Base-by-base conservation (phyloP, 2,329 filamentous ascomycete species). In the Diaporthe sp. region DNA sequence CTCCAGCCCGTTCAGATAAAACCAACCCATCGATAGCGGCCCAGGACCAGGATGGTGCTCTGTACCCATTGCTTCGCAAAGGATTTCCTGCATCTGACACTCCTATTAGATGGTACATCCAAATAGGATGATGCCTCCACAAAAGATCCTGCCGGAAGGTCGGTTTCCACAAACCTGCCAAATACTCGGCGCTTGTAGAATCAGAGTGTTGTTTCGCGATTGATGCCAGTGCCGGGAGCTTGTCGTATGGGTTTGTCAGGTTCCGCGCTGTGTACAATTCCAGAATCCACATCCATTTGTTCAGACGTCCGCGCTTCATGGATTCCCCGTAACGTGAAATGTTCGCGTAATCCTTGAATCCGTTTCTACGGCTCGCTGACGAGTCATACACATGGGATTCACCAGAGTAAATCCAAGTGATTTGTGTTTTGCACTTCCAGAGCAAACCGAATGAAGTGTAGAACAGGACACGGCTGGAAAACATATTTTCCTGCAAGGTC, bases 241-340 rank as follows among this genome's bases (percentile, higher is more conserved):
- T 64, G 40, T 64, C 40, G 9, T 47, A 13, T n/a, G 25, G 60
- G 19, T 64, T 64, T 45, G 40, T 64, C 25, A 64, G 60, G 40
- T 64, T 45, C 25, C 40, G 60, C 12, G 60, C 10, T 4, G 40
- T 47, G 60, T 64, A 47, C 15, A 47, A 8, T 40, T 47, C 8
- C 25, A 45, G 17, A 13, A 33, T 22, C 9, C 1, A n/a, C n/a
- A n/a, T n/a, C n/a, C n/a, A n/a, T n/a, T n/a, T n/a, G n/a, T n/a
- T n/a, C n/a, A n/a, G n/a, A n/a, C n/a, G n/a, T n/a, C n/a, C n/a
- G n/a, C n/a, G n/a, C n/a, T n/a, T n/a, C n/a, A n/a, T n/a, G n/a
- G n/a, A n/a, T n/a, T n/a, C n/a, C n/a, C n/a, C n/a, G n/a, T 64
- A 64, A 13, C 60, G 40, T n/a, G 40, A n/a, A 7, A 17, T 47